Evolutionary conservation across 148 eudicot species (phyloP), one percentile per base, ranked within the genome.

Genomic region (Heliamphora exappendiculata): DNA sequence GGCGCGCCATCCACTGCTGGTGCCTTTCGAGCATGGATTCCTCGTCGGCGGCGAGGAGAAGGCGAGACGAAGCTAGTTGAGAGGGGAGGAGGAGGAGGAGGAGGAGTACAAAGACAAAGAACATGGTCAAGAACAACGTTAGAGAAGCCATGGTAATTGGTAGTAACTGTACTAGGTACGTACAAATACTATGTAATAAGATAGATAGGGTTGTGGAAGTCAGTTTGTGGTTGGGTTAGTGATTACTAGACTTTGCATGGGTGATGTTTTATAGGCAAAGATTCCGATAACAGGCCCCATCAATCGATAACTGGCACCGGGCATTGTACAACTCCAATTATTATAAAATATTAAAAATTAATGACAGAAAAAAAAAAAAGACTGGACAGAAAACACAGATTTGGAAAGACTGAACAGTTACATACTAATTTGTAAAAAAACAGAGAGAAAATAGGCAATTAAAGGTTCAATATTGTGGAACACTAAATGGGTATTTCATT

Each of bases 1-100:
- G 84, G 7, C 29, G 74, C 41, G 83, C 67, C 88, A 87, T 85
- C 92, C 95, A 91, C 31, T 81, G 79, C 64, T 87, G 86, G 76
- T 91, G 95, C 51, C 50, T 83, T 36, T 74, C 84, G 4, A n/a
- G 9, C 87, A 84, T 78, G 71, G 85, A 67, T 29, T 64, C 53
- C 67, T 83, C 83, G 16, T 78, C 45, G n/a, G n/a, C n/a, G n/a
- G n/a, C n/a, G n/a, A n/a, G n/a, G n/a, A 85, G 76, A 67, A 36
- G 78, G 20, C 89, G 87, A 53, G 85, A 78, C 2, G 72, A 50
- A 8, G 76, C 54, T 14, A 31, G 16, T 60, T 44, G 72, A 73
- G 81, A 63, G 55, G 76, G 67, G 33, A 73, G 58, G 36, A 75
- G 37, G n/a, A n/a, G n/a, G n/a, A n/a, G n/a, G n/a, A n/a, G n/a